Conservation (phyloP, 148 eudicot genomes). For the Silene uniflora region DNA sequence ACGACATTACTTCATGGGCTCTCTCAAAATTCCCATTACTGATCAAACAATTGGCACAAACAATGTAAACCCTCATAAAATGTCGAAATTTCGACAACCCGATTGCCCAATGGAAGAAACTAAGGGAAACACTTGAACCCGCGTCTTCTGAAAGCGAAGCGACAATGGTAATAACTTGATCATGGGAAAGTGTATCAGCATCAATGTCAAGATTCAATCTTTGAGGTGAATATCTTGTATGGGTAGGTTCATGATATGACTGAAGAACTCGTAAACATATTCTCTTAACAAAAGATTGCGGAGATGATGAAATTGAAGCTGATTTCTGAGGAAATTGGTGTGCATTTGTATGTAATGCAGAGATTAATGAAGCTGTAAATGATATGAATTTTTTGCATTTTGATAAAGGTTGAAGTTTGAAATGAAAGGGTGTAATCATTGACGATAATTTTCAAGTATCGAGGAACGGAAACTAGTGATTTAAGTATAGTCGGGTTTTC, state of each 20-base stretch:
- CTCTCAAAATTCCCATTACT: slow-evolving; percentile 57
- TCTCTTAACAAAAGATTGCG: slow-evolving; percentile 42
- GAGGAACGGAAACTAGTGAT: too few species aligned
- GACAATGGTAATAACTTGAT: slow-evolving; percentile 63
- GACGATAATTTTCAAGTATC: background rate
- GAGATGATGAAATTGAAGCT: slow-evolving; percentile 23
- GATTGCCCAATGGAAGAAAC: slow-evolving; percentile 79
- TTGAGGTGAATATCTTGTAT: slow-evolving; percentile 31
- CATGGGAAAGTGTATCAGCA: slow-evolving; percentile 41
- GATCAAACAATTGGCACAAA: slow-evolving; percentile 52
- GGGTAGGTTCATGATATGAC: slow-evolving; percentile 50
- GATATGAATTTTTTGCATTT: background rate
- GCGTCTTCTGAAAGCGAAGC: slow-evolving; percentile 62
- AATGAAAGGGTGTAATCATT: slow-evolving; percentile 12
- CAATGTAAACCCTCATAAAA: slow-evolving; percentile 80
- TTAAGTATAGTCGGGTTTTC: too few species aligned
- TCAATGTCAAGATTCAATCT: slow-evolving; percentile 44
- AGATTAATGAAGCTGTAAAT: slow-evolving; percentile 7
- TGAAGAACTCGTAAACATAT: slow-evolving; percentile 57
- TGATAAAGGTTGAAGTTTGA: background rate
- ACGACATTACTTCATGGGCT: slow-evolving; percentile 68
- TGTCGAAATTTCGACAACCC: slow-evolving; percentile 48
- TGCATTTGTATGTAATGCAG: background rate
- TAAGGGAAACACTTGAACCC: slow-evolving; percentile 67
- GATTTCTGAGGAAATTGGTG: slow-evolving; percentile 10